A percentile compares a stretch with the other conserved stretches of the same genome.
These are phyloP conservation scores for Xylaria venustula DNA, from an alignment of 495 filamentous ascomycete genomes.

Conservation along the genomic window DNA sequence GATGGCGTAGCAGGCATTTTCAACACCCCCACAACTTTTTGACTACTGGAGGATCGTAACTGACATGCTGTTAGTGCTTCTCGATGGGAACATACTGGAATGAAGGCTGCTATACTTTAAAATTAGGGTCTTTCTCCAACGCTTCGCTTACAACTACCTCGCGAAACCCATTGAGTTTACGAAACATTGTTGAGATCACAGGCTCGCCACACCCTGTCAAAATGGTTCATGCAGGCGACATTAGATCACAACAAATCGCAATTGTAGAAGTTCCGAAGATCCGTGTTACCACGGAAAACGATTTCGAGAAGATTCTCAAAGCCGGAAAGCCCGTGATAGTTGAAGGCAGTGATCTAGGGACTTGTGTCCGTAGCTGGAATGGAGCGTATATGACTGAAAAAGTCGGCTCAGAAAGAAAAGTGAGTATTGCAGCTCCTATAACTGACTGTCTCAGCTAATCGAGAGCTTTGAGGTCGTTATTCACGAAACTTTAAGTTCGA, in stretches of 20 bases:
- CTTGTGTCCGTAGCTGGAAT: constrained; percentile 66
- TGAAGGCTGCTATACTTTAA: constrained; percentile 46
- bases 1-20: too few relatives aligned
- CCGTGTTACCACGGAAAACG: constrained; percentile 45
- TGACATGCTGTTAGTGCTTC: constrained; percentile 45
- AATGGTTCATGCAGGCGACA: not conserved
- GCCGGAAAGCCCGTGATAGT: constrained; percentile 65
- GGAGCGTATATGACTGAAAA: constrained; percentile 64
- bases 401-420: constrained; percentile 63
- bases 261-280: constrained; percentile 47
- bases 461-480: constrained; percentile 60
- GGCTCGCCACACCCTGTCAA: not conserved
- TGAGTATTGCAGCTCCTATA: constrained; percentile 32
- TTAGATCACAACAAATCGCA: not conserved
- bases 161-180: constrained; percentile 11
- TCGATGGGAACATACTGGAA: constrained; percentile 83
- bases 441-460: constrained; percentile 10
- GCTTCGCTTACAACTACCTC: not conserved
- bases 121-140: not conserved
- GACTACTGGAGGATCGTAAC: too few relatives aligned
- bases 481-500: constrained; percentile 60
- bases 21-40: too few relatives aligned
- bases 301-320: constrained; percentile 59
- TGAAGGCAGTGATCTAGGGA: constrained; percentile 62
- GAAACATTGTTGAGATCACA: constrained; percentile 19